Evolutionary conservation across 31 red algal species (phyloP), one percentile per base, ranked within the genome.

Genomic region (Bonnemaisonia californica): DNA sequence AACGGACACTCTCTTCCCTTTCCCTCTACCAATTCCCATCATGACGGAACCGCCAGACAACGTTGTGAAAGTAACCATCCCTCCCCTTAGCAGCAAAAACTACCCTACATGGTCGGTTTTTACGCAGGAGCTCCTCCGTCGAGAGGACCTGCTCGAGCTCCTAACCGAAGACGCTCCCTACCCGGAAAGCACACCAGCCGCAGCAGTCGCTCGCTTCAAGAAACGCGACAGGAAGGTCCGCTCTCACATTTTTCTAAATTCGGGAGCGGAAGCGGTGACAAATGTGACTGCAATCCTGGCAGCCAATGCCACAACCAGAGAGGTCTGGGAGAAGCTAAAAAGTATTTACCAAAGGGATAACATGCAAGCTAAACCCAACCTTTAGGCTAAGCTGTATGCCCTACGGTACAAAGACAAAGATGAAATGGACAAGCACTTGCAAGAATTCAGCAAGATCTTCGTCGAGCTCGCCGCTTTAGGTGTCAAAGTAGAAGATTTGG

Each of bases 101-200:
- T 69, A 7, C 24, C 64, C 64, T 0, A 69, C 64, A 9, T 69
- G 64, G 0, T 69, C 13, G 9, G 33, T 69, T 33, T 33, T 69
- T 27, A 33, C 1, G 21, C 0, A 34, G 24, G 64, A 69, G 33
- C 4, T 69, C 4, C 64, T 69, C 33, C 26, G 64, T 34, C 64
- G 64, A 69, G 64, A 69, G 19, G 64, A 33, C 4, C 26, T 69
- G n/a, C 64, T 69, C 24, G 24, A 34, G 64, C 33, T 69, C 24
- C 33, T 69, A 19, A 38, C 29, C 11, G 64, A 69, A 29, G 1
- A 69, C 12, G 8, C 64, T 9, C 64, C 26, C 4, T 11, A 69
- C 24, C 26, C 24, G 0, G 64, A 69, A 5, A 38, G n/a, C 19
- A 37, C 64, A 8, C n/a, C 26, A 4, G 8, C 13, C 24, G 64